Conservation (phyloP, 1,284 basidiomycete genomes). For the Hemileia vastatrix region DNA sequence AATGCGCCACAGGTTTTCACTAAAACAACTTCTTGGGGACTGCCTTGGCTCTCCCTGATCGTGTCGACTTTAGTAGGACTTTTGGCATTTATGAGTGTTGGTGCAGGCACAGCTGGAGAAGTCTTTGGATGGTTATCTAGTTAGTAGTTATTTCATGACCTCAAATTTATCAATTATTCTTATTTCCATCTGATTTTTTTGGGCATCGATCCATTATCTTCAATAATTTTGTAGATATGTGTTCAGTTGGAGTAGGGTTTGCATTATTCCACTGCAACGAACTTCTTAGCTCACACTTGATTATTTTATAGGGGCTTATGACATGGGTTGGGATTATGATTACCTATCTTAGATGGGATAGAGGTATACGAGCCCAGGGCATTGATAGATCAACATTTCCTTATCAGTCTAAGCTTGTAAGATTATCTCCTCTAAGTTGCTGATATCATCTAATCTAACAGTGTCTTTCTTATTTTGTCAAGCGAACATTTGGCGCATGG, state of each 20-base stretch:
- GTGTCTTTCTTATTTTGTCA: not conserved
- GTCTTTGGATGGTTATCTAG: slow-evolving; percentile 68
- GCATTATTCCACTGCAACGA: slow-evolving; percentile 35
- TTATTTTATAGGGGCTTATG: slow-evolving; percentile 55
- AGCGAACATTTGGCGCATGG: slow-evolving; percentile 51
- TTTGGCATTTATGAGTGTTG: slow-evolving; percentile 63
- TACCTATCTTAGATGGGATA: slow-evolving; percentile 69
- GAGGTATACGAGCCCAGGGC: slow-evolving; percentile 65
- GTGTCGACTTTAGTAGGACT: slow-evolving; percentile 59
- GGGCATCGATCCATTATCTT: too few relatives aligned
- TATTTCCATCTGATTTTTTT: not conserved
- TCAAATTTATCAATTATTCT: not conserved
- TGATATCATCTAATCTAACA: too few relatives aligned
- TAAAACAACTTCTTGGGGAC: slow-evolving; percentile 58
- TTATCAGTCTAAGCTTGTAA: slow-evolving; percentile 55
- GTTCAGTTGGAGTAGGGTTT: too few relatives aligned
- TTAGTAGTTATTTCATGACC: not conserved
- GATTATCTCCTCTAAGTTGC: not conserved
- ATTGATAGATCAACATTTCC: slow-evolving; percentile 59
- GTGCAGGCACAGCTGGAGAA: slow-evolving; percentile 51
- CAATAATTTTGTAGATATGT: too few relatives aligned
- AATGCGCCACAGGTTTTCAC: slow-evolving; percentile 69
- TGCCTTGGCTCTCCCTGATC: slow-evolving; percentile 63
- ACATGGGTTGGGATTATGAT: slow-evolving; percentile 75
- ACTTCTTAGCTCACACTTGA: slow-evolving; percentile 49